phyloP scores from a whole-genome alignment of 495 filamentous ascomycete genomes.

The Immersiella caudata region DNA sequence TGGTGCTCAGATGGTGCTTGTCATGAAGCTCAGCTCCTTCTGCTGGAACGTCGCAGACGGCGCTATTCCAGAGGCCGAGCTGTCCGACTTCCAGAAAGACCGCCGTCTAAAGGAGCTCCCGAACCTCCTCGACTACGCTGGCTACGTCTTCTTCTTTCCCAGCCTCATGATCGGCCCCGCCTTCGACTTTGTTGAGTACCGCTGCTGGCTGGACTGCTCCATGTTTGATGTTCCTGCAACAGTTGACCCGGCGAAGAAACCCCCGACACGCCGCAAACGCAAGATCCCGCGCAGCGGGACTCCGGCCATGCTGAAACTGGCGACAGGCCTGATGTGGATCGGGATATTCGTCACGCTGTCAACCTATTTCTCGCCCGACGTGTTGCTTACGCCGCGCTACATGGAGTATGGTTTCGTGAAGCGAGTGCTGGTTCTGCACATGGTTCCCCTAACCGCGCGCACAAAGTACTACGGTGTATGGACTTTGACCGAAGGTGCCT shows the following conservation, averaged over 20 bases:
- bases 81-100: constrained; percentile 85
- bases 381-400: constrained; percentile 61
- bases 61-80: constrained; percentile 70
- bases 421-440: constrained; percentile 75
- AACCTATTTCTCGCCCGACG: constrained; percentile 61
- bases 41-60: constrained; percentile 98
- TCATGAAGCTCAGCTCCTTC: constrained; percentile 97
- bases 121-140: constrained; percentile 73
- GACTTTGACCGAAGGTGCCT: constrained; percentile 90
- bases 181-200: constrained; percentile 93
- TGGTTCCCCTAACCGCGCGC: constrained; percentile 77
- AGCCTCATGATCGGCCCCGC: constrained; percentile 83
- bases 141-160: constrained; percentile 95
- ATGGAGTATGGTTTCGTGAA: constrained; percentile 67
- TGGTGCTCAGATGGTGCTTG: constrained; percentile 94
- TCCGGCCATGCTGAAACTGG: constrained; percentile 78
- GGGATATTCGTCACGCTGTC: constrained; percentile 74
- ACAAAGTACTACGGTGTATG: constrained; percentile 97
- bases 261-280: constrained; percentile 86
- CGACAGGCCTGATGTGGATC: constrained; percentile 76
- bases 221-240: constrained; percentile 88
- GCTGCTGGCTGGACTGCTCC: constrained; percentile 85
- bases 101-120: constrained; percentile 76
- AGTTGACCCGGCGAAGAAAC: constrained; percentile 76
- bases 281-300: constrained; percentile 90